Base-by-base conservation (phyloP, 495 filamentous ascomycete species). In the Penicillium goetzii region DNA sequence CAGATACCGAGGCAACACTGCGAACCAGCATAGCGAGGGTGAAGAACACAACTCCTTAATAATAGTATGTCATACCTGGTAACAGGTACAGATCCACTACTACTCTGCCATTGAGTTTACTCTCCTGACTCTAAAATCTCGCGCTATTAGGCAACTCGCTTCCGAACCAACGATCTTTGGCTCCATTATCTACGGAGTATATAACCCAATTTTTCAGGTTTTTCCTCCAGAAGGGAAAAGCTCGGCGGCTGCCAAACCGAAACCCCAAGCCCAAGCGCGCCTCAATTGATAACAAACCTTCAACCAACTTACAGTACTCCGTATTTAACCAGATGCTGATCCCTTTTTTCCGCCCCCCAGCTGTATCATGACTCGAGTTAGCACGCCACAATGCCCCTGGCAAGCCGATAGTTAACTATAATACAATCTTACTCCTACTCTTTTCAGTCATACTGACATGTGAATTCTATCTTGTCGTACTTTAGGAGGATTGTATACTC, bases 171-270 rank as follows among this genome's bases (percentile, higher is more conserved):
- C 47, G 47, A 51, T 30, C 47, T 26, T 21, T 25, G 30, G 25
- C 23, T 7, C 30, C n/a, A n/a, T n/a, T n/a, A n/a, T n/a, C n/a
- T n/a, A n/a, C n/a, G n/a, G n/a, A n/a, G n/a, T 15, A 58, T 34
- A 43, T 30, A 54, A 57, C 47, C 54, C 45, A 36, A 38, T 11
- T 30, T 58, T 43, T 41, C 32, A 43, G 36, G 17, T 55, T 12
- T 12, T 55, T 17, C 15, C 8, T 45, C 41, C 40, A 7, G 26
- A 12, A 23, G 23, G 40, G n/a, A 43, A 52, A 36, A 25, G 21
- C 32, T 64, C 51, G 57, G 51, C 51, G 56, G 40, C 33, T 64
- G n/a, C 62, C 57, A 51, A 55, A 49, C 21, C 26, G 41, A 45
- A 26, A 28, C 25, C 25, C 25, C 26, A 49, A 36, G 56, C 38